Percentiles rank a stretch among this genome's conserved stretches.
Conservation (phyloP, 768 basidiomycete genomes). For the Pleurotus tuoliensis region DNA sequence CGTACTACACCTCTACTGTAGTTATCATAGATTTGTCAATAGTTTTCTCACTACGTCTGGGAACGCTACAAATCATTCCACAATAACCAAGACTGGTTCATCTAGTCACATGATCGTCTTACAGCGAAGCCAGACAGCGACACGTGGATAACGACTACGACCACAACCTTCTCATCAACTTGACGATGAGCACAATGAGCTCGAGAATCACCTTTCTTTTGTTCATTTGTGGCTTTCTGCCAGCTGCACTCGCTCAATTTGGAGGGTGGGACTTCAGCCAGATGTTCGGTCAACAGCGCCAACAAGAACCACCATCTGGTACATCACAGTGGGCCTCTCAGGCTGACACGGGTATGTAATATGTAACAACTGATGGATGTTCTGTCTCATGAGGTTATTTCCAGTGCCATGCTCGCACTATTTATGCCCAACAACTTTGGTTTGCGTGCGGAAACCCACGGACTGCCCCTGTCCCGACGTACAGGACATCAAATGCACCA, state of each 20-base stretch:
- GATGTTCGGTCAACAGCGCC: constrained; percentile 65
- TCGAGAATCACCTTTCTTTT: constrained; percentile 23
- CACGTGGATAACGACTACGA: too few relatives aligned
- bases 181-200: background rate
- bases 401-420: constrained; percentile 74
- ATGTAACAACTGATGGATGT: background rate
- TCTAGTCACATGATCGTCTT: too few relatives aligned
- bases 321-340: constrained; percentile 64
- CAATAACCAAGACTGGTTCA: too few relatives aligned
- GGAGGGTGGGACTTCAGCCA: constrained; percentile 67
- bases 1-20: constrained; percentile 4
- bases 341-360: constrained; percentile 51
- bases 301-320: constrained; percentile 47
- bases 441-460: constrained; percentile 57
- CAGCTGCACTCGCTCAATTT: constrained; percentile 59
- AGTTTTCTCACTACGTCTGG: background rate
- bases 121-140: too few relatives aligned
- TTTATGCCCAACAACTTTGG: constrained; percentile 70
- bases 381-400: background rate
- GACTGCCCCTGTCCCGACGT: constrained; percentile 77
- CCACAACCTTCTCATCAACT: too few relatives aligned
- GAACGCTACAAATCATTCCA: too few relatives aligned
- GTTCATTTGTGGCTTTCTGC: constrained; percentile 29
- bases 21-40: constrained; percentile 4
- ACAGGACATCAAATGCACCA: constrained; percentile 72